Percentiles rank a stretch among this genome's conserved stretches.
These are phyloP conservation scores for Acanthamoeba lenticulata DNA, from an alignment of 208 protist genomes.

Conservation along the genomic window DNA sequence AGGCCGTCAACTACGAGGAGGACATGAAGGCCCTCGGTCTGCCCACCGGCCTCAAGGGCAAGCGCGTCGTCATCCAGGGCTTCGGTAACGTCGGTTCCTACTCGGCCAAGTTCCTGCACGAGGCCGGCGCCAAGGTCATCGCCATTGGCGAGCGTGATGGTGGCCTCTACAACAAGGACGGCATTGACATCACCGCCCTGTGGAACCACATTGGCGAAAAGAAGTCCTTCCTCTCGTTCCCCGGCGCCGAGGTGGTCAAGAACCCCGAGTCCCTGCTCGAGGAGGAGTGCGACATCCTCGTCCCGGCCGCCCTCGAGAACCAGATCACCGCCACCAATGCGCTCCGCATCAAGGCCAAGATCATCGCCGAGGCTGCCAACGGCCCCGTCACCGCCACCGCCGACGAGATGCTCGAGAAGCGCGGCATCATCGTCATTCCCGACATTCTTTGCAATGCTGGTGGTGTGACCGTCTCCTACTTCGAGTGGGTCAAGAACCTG, in stretches of 20 bases:
- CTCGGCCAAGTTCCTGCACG: constrained; percentile 85
- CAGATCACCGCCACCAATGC: constrained; percentile 86
- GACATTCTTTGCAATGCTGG: constrained; percentile 90
- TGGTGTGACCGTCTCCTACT: constrained; percentile 91
- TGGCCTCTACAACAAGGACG: constrained; percentile 82
- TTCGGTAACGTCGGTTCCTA: constrained; percentile 89
- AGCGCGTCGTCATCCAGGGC: constrained; percentile 87
- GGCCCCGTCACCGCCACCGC: constrained; percentile 88
- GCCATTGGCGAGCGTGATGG: constrained; percentile 86
- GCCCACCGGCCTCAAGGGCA: constrained; percentile 84
- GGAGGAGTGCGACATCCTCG: constrained; percentile 88
- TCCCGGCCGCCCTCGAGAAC: constrained; percentile 88
- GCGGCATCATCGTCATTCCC: constrained; percentile 87
- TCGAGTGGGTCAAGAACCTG: constrained; percentile 93
- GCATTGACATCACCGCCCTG: constrained; percentile 68
- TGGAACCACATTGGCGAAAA: constrained; percentile 73
- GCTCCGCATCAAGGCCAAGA: constrained; percentile 86
- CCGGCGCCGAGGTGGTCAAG: constrained; percentile 74
- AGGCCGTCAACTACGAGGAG: constrained; percentile 74
- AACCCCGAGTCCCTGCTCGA: constrained; percentile 71
- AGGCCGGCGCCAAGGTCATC: constrained; percentile 86
- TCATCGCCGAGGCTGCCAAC: constrained; percentile 90
- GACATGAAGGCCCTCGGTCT: constrained; percentile 83
- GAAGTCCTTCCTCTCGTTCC: constrained; percentile 82
- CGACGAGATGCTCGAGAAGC: constrained; percentile 79